Conservation (phyloP, 768 basidiomycete species). For the Cantharellus anzutake region DNA sequence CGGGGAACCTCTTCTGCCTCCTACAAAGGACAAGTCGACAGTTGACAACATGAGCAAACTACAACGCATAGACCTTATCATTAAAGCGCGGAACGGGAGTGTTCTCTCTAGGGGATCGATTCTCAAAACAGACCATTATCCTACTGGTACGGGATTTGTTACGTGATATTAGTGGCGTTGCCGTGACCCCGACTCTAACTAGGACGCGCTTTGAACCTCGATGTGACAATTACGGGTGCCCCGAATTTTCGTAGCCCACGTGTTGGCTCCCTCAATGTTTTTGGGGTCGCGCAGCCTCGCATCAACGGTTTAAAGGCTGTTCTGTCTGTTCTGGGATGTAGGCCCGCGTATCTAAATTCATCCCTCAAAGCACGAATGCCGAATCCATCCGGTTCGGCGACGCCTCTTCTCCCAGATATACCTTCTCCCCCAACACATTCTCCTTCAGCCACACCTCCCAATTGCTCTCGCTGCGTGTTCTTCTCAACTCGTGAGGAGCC, state of each 20-base stretch:
- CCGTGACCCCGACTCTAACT: not conserved
- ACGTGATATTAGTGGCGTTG: conserved; percentile 17
- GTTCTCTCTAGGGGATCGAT: conserved; percentile 81
- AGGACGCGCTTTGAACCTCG: conserved; percentile 81
- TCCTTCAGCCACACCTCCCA: conserved; percentile 14
- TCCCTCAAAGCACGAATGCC: not conserved
- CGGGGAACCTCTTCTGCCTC: too few relatives aligned
- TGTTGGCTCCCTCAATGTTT: conserved; percentile 69
- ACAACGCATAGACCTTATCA: conserved; percentile 23
- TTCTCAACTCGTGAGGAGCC: conserved; percentile 92
- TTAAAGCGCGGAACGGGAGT: conserved; percentile 66
- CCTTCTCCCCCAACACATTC: not conserved
- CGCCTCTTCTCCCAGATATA: not conserved
- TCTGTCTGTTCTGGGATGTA: conserved; percentile 58
- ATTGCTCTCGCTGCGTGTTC: conserved; percentile 49
- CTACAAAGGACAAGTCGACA: not conserved
- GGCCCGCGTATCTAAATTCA: conserved; percentile 26
- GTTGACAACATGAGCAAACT: conserved; percentile 5
- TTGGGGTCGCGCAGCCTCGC: conserved; percentile 89
- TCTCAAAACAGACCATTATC: conserved; percentile 83
- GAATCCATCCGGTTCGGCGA: not conserved
- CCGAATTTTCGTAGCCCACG: conserved; percentile 85
- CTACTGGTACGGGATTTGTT: conserved; percentile 32
- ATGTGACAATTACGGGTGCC: conserved; percentile 82
- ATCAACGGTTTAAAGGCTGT: conserved; percentile 82